Evolutionary conservation across 164 flowering plant genomes (phyloP), one percentile per base, ranked within the genome.

Genomic region (Berberis vulgaris): DNA sequence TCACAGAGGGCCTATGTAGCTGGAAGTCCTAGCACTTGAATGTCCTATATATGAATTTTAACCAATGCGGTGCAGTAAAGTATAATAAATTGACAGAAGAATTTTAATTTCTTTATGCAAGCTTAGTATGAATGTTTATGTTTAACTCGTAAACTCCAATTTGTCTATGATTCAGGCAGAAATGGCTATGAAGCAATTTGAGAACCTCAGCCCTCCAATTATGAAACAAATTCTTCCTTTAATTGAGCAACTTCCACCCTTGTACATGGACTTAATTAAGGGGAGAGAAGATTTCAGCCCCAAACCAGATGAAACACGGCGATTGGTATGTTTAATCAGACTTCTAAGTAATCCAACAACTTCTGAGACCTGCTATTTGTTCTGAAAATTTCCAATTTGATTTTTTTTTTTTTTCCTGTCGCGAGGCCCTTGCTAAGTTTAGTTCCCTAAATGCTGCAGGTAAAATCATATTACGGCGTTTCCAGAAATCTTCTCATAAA

Each of bases 221-320:
- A 74, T 93, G 86, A 90, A 88, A 80, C 98, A 93, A 78, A 82
- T 86, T 66, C 84, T 88, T 73, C 98, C 98, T 66, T 70, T 93
- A 68, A 81, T 93, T 59, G 96, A 93, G 81, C 98, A 93, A 65
- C 91, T 93, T 57, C 91, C 97, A 69, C 92, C 97, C 5, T 74
- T 93, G 76, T 93, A 93, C 76, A 79, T 82, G 89, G 98, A 93
- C 75, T 86, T 93, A 70, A 82, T 74, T 40, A 86, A 86, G 44
- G 97, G 98, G 56, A 81, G 89, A 77, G 97, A 93, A 78, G 87
- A 90, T 69, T 90, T 90, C 75, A 75, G 67, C 74, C 98, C 98
- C 53, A 90, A 80, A 74, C 98, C 98, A 49, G 98, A 93, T 74
- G 98, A 93, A 78, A 93, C 97, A 65, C 84, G 81, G 61, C 69